Conservation (phyloP, 2,329 filamentous ascomycete genomes). For the Neonectria faginata region DNA sequence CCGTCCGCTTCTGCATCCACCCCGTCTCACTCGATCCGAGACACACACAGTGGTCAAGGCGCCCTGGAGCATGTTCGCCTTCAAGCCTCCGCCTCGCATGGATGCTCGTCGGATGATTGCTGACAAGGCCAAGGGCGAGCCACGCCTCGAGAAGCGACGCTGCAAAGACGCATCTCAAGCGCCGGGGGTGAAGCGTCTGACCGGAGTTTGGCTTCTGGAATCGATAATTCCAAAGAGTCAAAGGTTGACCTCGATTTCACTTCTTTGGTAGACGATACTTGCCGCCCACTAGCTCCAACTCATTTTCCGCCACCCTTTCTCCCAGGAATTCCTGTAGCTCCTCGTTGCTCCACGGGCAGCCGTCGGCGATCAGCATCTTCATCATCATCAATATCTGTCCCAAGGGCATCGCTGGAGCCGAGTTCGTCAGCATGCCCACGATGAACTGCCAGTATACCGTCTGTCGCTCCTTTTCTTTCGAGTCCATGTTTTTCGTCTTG, state of each 20-base stretch:
- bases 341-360: constrained; percentile 90
- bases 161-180: neutral
- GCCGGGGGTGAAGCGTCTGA: neutral
- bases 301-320: constrained; percentile 79
- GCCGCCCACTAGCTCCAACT: constrained; percentile 76
- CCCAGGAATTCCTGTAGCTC: constrained; percentile 85
- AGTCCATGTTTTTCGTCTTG: constrained; percentile 67
- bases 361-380: constrained; percentile 88
- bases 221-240: constrained; percentile 5
- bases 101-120: neutral
- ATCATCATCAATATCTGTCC: constrained; percentile 92
- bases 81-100: neutral
- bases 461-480: constrained; percentile 71
- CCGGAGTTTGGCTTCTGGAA: constrained; percentile 12
- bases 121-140: constrained; percentile 8
- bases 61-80: neutral
- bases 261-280: constrained; percentile 76
- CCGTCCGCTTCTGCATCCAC: constrained; percentile 10
- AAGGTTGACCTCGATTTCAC: constrained; percentile 49
- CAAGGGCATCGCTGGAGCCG: constrained; percentile 81
- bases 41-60: constrained; percentile 13
- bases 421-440: constrained; percentile 93
- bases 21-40: constrained; percentile 14
- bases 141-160: constrained; percentile 10
- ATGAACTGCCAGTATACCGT: constrained; percentile 91